A percentile compares a stretch with the other conserved stretches of the same genome.
Conservation (phyloP, 768 basidiomycete genomes). For the Termitomyces sp. region DNA sequence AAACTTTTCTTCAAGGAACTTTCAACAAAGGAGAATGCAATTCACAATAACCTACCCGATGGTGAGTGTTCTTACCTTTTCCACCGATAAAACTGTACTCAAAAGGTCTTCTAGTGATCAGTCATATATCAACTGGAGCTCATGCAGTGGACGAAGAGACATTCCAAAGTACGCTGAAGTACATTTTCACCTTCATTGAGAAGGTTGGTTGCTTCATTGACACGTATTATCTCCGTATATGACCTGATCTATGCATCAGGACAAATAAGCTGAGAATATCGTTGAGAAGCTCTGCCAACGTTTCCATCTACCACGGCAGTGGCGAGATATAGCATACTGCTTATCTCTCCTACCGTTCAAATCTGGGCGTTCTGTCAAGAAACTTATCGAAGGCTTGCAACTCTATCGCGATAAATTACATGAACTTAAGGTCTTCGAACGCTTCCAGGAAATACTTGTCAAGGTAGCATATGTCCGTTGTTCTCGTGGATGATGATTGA, state of each 20-base stretch:
- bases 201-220: constrained; percentile 59
- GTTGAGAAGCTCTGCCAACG: constrained; percentile 98
- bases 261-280: constrained; percentile 97
- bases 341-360: constrained; percentile 94
- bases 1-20: constrained; percentile 97
- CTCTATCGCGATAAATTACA: constrained; percentile 97
- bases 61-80: constrained; percentile 37
- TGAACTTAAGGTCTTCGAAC: constrained; percentile 73
- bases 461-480: constrained; percentile 52
- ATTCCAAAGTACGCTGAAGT: constrained; percentile 91
- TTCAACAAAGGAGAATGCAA: constrained; percentile 96
- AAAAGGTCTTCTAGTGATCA: constrained; percentile 63
- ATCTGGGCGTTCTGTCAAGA: constrained; percentile 94
- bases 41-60: constrained; percentile 98
- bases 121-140: constrained; percentile 85
- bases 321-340: constrained; percentile 97
- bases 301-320: constrained; percentile 88
- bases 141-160: constrained; percentile 90
- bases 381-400: constrained; percentile 87
- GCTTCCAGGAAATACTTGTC: constrained; percentile 86
- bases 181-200: constrained; percentile 96
- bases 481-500: not conserved
- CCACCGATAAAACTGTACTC: constrained; percentile 1
- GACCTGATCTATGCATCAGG: constrained; percentile 41
- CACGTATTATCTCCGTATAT: not conserved